Evolutionary conservation across 768 basidiomycete genomes (phyloP).

Genomic region (Cystofilobasidium ferigula): DNA sequence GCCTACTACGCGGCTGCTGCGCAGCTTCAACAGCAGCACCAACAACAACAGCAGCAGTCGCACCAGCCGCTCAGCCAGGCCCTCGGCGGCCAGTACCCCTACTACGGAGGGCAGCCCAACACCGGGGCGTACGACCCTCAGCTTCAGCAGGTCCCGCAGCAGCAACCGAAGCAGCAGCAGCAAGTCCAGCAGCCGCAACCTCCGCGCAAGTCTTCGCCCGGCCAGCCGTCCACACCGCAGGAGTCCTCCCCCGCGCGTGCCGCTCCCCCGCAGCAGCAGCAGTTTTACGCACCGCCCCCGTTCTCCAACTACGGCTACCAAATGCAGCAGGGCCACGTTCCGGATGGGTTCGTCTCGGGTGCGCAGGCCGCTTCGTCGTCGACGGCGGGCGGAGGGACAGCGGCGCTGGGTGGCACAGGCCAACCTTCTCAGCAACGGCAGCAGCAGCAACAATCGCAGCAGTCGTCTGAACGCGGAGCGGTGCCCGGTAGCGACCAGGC

Average conservation of each 20-base stretch:
- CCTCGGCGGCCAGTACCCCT: no score
- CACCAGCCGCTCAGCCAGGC: background rate
- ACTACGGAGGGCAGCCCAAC: background rate
- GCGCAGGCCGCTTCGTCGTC: background rate
- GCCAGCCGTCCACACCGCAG: background rate
- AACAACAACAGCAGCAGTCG: background rate
- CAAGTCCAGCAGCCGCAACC: background rate
- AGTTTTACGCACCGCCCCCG: background rate
- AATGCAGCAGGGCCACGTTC: background rate
- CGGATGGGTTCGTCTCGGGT: background rate
- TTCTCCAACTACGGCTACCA: conserved; percentile 1
- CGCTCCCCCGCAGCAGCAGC: background rate
- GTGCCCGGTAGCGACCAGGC: no score
- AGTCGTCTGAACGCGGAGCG: background rate
- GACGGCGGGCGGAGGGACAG: background rate
- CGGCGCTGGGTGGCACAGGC: no score
- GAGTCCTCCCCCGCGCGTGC: background rate
- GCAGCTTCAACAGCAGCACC: background rate
- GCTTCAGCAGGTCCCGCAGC: background rate
- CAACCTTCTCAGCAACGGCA: no score
- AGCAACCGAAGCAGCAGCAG: background rate
- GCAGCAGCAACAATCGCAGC: no score
- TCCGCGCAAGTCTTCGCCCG: background rate
- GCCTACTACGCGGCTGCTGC: no score
- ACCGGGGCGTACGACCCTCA: background rate